Conservation (phyloP, 306 rosid genomes). For the Gleditsia sinensis region DNA sequence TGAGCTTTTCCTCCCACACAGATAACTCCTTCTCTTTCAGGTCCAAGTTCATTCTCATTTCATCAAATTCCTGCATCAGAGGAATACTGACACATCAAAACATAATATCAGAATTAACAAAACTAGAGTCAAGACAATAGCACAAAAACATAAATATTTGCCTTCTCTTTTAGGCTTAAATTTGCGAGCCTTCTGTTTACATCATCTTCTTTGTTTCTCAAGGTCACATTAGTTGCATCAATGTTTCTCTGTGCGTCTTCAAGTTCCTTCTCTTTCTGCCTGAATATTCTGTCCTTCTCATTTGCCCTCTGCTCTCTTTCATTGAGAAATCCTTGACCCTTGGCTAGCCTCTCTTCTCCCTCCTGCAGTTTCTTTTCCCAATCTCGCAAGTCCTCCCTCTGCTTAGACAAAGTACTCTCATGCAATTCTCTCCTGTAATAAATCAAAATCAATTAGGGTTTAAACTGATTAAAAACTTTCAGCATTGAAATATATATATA, state of each 20-base stretch:
- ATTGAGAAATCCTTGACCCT: slow-evolving; percentile 79
- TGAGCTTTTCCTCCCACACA: slow-evolving; percentile 70
- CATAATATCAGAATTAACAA: slow-evolving; percentile 1
- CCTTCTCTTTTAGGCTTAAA: slow-evolving; percentile 80
- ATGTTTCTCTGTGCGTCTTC: slow-evolving; percentile 83
- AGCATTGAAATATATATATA: slow-evolving; percentile 16
- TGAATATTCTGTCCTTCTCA: slow-evolving; percentile 72
- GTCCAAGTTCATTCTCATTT: slow-evolving; percentile 56
- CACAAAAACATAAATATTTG: slow-evolving; percentile 33
- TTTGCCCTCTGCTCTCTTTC: slow-evolving; percentile 95
- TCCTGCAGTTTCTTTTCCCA: slow-evolving; percentile 94
- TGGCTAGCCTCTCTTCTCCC: slow-evolving; percentile 91
- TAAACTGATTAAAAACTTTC: background rate
- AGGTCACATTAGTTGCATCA: slow-evolving; percentile 57
- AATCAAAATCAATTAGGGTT: slow-evolving; percentile 25
- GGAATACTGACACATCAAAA: slow-evolving; percentile 32
- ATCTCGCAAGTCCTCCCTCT: slow-evolving; percentile 84
- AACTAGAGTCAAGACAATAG: background rate
- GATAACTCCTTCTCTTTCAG: slow-evolving; percentile 77
- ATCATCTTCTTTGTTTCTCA: slow-evolving; percentile 86
- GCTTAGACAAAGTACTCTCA: slow-evolving; percentile 69
- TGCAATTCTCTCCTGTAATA: slow-evolving; percentile 69
- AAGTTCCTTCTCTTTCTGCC: slow-evolving; percentile 83
- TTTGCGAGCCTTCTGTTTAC: slow-evolving; percentile 64
- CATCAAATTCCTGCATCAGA: slow-evolving; percentile 71